A percentile compares a stretch with the other conserved stretches of the same genome.
phyloP scores from a whole-genome alignment of 148 eudicot species.

The Heliamphora exappendiculata region DNA sequence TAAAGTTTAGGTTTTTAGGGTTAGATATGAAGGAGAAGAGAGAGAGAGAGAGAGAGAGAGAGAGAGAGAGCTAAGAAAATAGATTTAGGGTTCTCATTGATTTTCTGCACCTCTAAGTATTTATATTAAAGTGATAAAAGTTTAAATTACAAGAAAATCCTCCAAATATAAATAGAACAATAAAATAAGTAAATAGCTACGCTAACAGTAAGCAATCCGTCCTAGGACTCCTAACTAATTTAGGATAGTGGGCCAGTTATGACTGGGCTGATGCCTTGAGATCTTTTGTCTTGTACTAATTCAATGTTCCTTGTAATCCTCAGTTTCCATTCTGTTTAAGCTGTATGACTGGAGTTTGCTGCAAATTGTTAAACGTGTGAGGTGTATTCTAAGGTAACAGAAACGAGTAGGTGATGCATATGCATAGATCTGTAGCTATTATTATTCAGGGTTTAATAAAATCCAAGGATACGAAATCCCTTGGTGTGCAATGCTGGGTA shows the following conservation, averaged over 20 bases:
- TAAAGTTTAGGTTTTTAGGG: too few relatives aligned
- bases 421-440: not conserved
- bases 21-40: too few relatives aligned
- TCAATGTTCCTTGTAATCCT: not conserved
- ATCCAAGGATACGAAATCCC: not conserved
- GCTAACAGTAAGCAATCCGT: not conserved
- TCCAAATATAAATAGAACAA: too few relatives aligned
- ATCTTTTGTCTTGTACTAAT: not conserved
- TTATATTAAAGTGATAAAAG: too few relatives aligned
- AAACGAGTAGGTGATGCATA: not conserved
- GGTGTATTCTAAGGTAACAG: not conserved
- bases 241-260: not conserved
- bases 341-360: not conserved
- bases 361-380: not conserved
- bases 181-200: too few relatives aligned
- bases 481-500: not conserved
- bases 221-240: not conserved
- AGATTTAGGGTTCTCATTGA: too few relatives aligned
- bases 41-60: too few relatives aligned
- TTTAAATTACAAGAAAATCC: too few relatives aligned
- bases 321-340: not conserved
- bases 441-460: not conserved
- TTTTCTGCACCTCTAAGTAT: too few relatives aligned
- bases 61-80: too few relatives aligned
- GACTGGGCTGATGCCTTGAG: not conserved